Evolutionary conservation across 2,329 filamentous ascomycete genomes (phyloP), one percentile per base, ranked within the genome.

Genomic region (Didymellaceae sp.): DNA sequence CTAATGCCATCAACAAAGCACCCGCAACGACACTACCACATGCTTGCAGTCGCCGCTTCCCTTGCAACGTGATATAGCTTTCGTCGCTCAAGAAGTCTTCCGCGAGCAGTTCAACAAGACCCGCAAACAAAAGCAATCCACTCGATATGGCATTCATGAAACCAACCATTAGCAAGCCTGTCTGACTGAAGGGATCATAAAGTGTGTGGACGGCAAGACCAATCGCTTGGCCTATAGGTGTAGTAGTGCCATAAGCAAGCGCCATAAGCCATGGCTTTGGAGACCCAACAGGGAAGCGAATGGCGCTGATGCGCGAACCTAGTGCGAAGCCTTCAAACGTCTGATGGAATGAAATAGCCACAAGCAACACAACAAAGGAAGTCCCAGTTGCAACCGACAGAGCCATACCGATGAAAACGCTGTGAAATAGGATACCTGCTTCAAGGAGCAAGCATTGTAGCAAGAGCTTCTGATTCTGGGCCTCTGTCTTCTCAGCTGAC

Each of bases 361-460:
- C 75, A 6, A 89, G 77, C 4, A 90, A 79, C 20, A 89, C 78
- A 47, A 86, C 71, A 68, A 89, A 89, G 4, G 85, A 82, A 5
- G 78, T 75, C 1, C 87, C 84, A 1, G 83, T 82, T 16, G 86
- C 86, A 57, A 90, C 86, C 20, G 84, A 87, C 20, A 90, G 74
- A 0, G 87, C 88, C 79, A 89, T 87, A 50, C 86, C 86, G 48
- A 90, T 87, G 68, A 90, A 90, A 52, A 91, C 82, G 54, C 85
- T 89, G 74, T 91, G 88, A 68, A 91, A 91, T 9, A 91, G 78
- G 57, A 91, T 91, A 54, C 88, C 88, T 48, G 88, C 86, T 71
- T 91, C 88, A 5, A 91, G 80, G 2, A 91, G 80, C 4, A 88
- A 82, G 58, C 89, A 90, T 72, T 91, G 88, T 61, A 90, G 78